Conservation (phyloP, 1,139 yeast genomes). For the Magnusiomyces paraingens region DNA sequence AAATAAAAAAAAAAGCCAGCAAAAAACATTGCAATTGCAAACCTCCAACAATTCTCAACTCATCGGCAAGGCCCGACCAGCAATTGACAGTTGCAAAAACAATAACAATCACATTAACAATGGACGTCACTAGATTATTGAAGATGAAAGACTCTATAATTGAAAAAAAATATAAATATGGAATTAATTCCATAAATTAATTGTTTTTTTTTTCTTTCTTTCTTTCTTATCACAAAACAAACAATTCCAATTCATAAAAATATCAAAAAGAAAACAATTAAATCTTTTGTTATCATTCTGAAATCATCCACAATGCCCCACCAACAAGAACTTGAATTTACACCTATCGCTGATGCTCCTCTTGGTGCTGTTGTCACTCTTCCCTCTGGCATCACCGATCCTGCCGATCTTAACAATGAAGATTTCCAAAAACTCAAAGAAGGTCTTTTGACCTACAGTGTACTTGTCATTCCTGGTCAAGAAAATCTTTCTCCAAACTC, state of each 20-base stretch:
- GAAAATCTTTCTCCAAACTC: constrained; percentile 60
- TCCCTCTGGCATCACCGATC: constrained; percentile 67
- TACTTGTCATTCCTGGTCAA: constrained; percentile 66
- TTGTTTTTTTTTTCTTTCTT: not conserved
- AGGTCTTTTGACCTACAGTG: constrained; percentile 62
- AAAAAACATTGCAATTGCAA: too few species aligned
- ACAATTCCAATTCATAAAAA: not conserved
- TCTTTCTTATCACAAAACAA: not conserved
- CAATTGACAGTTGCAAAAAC: too few species aligned
- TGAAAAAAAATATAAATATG: too few species aligned
- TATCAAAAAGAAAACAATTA: too few species aligned
- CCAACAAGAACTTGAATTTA: constrained; percentile 9
- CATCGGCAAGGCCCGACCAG: too few species aligned
- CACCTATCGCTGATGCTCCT: constrained; percentile 45
- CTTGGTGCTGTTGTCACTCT: constrained; percentile 63
- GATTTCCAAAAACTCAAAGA: constrained; percentile 58
- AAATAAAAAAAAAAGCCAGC: too few species aligned
- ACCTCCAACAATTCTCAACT: too few species aligned
- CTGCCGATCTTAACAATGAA: constrained; percentile 56
- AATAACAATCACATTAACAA: too few species aligned
- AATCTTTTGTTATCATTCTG: too few species aligned
- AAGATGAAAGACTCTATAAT: too few species aligned
- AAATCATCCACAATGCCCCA: constrained; percentile 4
- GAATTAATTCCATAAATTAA: too few species aligned
- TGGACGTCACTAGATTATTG: too few species aligned